Evolutionary conservation across 1,284 basidiomycete species (phyloP).

Genomic region (Pseudozyma sp.): DNA sequence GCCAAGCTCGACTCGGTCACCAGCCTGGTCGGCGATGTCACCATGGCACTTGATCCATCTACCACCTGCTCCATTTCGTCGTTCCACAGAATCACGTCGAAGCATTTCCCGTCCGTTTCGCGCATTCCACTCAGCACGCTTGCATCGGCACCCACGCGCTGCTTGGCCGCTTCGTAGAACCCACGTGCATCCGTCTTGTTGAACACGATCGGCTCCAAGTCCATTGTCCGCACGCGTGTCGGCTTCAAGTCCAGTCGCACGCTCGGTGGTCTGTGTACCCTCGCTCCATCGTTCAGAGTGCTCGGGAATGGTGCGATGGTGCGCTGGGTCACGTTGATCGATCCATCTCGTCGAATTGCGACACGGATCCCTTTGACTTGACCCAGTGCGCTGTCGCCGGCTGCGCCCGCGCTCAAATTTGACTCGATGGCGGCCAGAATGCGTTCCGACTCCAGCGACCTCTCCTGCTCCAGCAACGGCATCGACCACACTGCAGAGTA

Average conservation of each 20-base stretch:
- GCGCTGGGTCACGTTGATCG: conserved; percentile 34
- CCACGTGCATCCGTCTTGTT: conserved; percentile 53
- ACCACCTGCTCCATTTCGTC: conserved; percentile 31
- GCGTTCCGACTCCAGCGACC: conserved; percentile 16
- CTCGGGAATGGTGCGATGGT: conserved; percentile 32
- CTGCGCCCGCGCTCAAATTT: conserved; percentile 7
- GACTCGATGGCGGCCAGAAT: conserved; percentile 40
- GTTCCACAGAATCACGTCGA: conserved; percentile 50
- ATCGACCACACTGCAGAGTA: conserved; percentile 38
- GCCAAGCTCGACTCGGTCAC: conserved; percentile 50
- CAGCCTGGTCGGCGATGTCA: conserved; percentile 8
- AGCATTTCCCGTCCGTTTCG: conserved; percentile 34
- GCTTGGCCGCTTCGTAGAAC: conserved; percentile 49
- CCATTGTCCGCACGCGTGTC: conserved; percentile 39
- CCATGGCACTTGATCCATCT: conserved; percentile 1
- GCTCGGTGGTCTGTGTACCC: conserved; percentile 11
- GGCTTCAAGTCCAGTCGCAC: conserved; percentile 37
- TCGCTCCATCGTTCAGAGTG: conserved; percentile 8
- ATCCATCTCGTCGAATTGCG: conserved; percentile 28
- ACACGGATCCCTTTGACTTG: conserved; percentile 43
- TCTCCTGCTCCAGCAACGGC: conserved; percentile 26
- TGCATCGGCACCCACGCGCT: conserved; percentile 32
- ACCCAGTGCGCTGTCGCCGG: background rate
- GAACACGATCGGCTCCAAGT: conserved; percentile 49
- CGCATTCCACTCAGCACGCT: conserved; percentile 42